Evolutionary conservation across 106 monocot species (phyloP).

Genomic region (Allium fistulosum): DNA sequence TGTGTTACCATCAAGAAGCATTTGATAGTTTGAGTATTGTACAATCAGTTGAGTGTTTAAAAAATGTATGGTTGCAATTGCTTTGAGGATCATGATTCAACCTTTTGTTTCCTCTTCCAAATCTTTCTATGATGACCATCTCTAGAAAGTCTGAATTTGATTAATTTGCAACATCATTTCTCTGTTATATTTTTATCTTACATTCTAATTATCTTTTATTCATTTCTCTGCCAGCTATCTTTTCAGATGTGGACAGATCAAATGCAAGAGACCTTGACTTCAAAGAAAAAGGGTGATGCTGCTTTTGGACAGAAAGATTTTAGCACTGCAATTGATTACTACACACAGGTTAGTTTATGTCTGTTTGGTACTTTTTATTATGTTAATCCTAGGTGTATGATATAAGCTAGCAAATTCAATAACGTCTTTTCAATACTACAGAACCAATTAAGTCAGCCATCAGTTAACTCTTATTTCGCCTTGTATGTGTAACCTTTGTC

Average conservation of each 20-base stretch:
- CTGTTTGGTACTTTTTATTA: neutral
- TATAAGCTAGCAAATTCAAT: no score
- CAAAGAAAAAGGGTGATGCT: slow-evolving; percentile 93
- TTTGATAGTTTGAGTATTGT: no score
- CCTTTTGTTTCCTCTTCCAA: no score
- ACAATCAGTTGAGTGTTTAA: no score
- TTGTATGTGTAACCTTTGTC: no score
- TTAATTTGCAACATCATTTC: neutral
- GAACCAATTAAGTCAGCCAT: no score
- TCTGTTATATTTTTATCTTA: slow-evolving; percentile 5
- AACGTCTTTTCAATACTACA: no score
- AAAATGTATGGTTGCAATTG: no score
- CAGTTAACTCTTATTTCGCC: no score
- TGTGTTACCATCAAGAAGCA: no score
- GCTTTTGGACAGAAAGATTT: slow-evolving; percentile 93
- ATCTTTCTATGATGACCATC: neutral
- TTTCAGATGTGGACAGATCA: slow-evolving; percentile 99
- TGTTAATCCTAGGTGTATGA: neutral
- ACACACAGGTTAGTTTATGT: slow-evolving; percentile 51
- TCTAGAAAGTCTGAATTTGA: neutral
- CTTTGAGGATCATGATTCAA: no score
- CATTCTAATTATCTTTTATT: neutral
- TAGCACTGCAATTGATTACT: slow-evolving; percentile 74
- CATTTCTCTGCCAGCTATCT: slow-evolving; percentile 56
- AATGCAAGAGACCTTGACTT: slow-evolving; percentile 96